Conservation (phyloP, 306 rosid genomes). For the cucumber (Cucumis sativus) region DNA sequence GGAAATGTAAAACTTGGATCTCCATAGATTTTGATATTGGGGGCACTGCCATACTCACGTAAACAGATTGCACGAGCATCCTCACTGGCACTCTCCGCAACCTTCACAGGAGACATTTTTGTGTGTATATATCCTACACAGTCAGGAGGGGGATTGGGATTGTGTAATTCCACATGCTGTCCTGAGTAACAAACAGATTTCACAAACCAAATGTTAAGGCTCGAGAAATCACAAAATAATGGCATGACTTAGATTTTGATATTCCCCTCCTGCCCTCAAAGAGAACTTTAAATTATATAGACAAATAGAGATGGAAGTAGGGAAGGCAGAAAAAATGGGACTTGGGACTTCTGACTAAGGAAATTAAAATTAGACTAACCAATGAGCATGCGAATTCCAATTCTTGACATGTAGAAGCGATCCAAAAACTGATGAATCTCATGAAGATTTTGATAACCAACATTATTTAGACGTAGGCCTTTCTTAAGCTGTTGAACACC, state of each 20-base stretch:
- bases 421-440: conserved; percentile 91
- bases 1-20: conserved; percentile 86
- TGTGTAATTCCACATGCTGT: conserved; percentile 95
- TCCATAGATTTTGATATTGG: conserved; percentile 59
- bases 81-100: conserved; percentile 62
- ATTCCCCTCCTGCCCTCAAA: background rate
- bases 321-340: background rate
- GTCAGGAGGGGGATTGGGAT: conserved; percentile 74
- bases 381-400: conserved; percentile 96
- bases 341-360: background rate
- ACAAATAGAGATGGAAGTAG: conserved; percentile 1
- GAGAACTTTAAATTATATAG: background rate
- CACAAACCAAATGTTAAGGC: conserved; percentile 3
- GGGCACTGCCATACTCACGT: conserved; percentile 83
- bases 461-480: conserved; percentile 28
- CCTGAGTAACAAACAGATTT: conserved; percentile 37
- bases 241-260: background rate
- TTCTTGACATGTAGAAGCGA: conserved; percentile 94
- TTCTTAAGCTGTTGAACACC: conserved; percentile 97
- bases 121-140: conserved; percentile 83
- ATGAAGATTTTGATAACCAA: conserved; percentile 38
- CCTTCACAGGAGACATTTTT: conserved; percentile 78
- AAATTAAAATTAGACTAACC: conserved; percentile 28
- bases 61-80: conserved; percentile 79
- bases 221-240: background rate